A percentile compares a stretch with the other conserved stretches of the same genome.
Conservation (phyloP, 176 grass and related monocot genomes). For the Microstegium vimineum region DNA sequence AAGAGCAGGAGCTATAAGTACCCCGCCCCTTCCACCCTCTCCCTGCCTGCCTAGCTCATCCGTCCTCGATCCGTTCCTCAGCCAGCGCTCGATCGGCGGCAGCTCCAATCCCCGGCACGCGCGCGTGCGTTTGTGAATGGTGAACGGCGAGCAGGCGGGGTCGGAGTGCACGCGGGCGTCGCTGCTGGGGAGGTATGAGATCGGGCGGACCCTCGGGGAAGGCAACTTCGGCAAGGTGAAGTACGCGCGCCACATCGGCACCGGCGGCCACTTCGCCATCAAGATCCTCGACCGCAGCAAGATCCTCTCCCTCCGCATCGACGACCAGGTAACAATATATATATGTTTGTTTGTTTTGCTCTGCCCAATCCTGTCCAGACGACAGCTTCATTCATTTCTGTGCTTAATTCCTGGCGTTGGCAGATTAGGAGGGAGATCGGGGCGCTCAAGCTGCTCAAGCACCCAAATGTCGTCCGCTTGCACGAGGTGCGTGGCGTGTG, state of each 20-base stretch:
- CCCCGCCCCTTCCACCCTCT: neutral
- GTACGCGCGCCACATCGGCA: constrained; percentile 51
- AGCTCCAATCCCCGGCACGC: no score
- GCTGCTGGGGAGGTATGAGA: constrained; percentile 60
- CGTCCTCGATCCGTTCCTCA: neutral
- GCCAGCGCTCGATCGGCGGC: neutral
- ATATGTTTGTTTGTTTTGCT: no score
- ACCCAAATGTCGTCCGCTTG: constrained; percentile 78
- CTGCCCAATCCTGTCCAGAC: no score
- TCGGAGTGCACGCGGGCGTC: constrained; percentile 29
- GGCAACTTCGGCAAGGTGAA: constrained; percentile 94
- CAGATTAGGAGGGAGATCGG: constrained; percentile 85
- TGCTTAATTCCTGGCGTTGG: no score
- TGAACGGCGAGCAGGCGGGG: constrained; percentile 30
- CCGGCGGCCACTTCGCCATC: constrained; percentile 55
- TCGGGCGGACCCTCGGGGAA: constrained; percentile 64
- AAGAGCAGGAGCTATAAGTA: constrained; percentile 21
- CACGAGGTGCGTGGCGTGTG: constrained; percentile 81
- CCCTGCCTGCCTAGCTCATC: neutral
- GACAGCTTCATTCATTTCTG: neutral
- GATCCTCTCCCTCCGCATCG: constrained; percentile 55
- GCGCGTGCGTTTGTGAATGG: constrained; percentile 34
- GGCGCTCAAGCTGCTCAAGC: constrained; percentile 72
- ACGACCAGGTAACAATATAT: constrained; percentile 85
- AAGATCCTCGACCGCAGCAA: constrained; percentile 82